These are phyloP conservation scores for Blastocystis sp. DNA, from an alignment of 352 stramenopile genomes.

Conservation along the genomic window DNA sequence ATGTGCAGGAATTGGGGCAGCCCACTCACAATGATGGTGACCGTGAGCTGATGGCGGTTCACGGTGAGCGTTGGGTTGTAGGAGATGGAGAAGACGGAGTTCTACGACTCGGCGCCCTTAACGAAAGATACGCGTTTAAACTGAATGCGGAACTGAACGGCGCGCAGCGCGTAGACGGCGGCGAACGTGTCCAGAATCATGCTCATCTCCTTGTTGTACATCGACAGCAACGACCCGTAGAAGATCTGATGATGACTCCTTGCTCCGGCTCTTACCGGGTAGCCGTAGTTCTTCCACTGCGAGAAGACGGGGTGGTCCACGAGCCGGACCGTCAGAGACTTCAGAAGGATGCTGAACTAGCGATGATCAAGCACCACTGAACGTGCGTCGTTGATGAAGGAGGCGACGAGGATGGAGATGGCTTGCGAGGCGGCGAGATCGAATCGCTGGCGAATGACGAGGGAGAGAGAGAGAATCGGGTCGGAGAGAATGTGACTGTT, in stretches of 20 bases:
- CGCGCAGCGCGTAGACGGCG: background rate
- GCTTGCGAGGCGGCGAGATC: conserved; percentile 48
- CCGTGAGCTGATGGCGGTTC: background rate
- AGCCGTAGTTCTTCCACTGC: conserved; percentile 47
- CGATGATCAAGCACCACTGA: background rate
- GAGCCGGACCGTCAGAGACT: background rate
- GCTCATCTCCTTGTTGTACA: conserved; percentile 61
- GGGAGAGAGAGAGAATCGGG: background rate
- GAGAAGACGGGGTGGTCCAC: conserved; percentile 17
- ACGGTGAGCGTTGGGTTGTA: conserved; percentile 13
- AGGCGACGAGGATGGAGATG: conserved; percentile 42
- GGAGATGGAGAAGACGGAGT: background rate
- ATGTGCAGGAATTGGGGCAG: conserved; percentile 37
- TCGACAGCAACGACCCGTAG: conserved; percentile 21
- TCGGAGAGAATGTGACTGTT: background rate
- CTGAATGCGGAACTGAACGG: conserved; percentile 16
- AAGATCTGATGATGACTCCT: conserved; percentile 12
- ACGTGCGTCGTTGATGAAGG: conserved; percentile 49
- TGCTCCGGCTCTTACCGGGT: background rate
- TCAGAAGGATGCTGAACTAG: conserved; percentile 12
- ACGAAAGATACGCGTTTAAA: conserved; percentile 5
- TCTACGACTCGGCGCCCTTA: background rate
- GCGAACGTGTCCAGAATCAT: conserved; percentile 63
- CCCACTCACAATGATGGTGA: conserved; percentile 1
- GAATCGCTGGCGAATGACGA: conserved; percentile 50